These are phyloP conservation scores for Penicillium steckii DNA, from an alignment of 495 filamentous ascomycete genomes.

Conservation along the genomic window DNA sequence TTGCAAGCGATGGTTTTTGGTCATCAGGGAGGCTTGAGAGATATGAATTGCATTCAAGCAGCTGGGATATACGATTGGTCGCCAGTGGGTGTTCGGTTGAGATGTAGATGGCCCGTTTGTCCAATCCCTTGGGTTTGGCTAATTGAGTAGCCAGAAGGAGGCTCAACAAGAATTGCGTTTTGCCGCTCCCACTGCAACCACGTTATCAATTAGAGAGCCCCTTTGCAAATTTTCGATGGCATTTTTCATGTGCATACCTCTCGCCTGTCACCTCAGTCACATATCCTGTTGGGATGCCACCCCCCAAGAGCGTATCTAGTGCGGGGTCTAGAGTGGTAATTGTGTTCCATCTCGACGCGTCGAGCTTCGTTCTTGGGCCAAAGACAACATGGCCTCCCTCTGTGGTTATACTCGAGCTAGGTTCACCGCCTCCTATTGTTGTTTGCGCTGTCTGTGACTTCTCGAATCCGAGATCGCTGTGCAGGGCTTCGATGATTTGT, in stretches of 20 bases:
- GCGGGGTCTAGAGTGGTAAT: slow-evolving; percentile 79
- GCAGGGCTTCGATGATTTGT: slow-evolving; percentile 64
- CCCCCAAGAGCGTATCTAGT: slow-evolving; percentile 73
- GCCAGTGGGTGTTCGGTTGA: slow-evolving; percentile 88
- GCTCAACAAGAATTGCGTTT: slow-evolving; percentile 91
- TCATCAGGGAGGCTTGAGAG: slow-evolving; percentile 48
- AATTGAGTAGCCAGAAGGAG: slow-evolving; percentile 83
- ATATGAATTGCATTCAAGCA: slow-evolving; percentile 65
- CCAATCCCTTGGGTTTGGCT: slow-evolving; percentile 66
- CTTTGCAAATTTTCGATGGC: not conserved
- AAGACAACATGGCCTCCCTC: slow-evolving; percentile 12
- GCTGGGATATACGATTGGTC: slow-evolving; percentile 75
- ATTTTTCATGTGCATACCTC: slow-evolving; percentile 51
- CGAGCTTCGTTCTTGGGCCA: slow-evolving; percentile 28
- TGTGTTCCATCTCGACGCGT: slow-evolving; percentile 47
- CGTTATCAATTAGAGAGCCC: slow-evolving; percentile 17
- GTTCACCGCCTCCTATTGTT: slow-evolving; percentile 8
- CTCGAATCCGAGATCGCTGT: slow-evolving; percentile 58
- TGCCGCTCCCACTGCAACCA: slow-evolving; percentile 72
- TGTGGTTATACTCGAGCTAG: slow-evolving; percentile 26
- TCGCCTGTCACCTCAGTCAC: slow-evolving; percentile 92
- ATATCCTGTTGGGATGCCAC: slow-evolving; percentile 81
- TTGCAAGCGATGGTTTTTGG: slow-evolving; percentile 60
- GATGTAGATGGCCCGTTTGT: slow-evolving; percentile 77
- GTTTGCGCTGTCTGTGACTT: slow-evolving; percentile 14